Percentiles rank a stretch among this genome's conserved stretches.
These are phyloP conservation scores for Neocatenulostroma microsporum DNA, from an alignment of 2,329 filamentous ascomycete species.

Conservation along the genomic window DNA sequence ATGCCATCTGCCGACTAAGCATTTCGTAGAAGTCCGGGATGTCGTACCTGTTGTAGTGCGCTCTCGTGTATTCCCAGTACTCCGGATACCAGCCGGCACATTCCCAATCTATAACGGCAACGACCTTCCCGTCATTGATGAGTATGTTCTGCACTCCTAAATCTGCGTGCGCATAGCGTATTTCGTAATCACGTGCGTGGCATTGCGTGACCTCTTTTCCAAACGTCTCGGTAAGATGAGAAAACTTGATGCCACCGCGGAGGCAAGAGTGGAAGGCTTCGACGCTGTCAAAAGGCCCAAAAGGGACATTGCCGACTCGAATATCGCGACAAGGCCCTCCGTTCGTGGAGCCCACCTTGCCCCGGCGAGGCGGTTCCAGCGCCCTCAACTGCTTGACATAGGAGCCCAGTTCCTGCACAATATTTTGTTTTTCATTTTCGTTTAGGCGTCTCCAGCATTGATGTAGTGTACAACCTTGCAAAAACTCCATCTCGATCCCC, in stretches of 20 bases:
- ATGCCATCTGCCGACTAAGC: slow-evolving; percentile 4
- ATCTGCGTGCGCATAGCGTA: slow-evolving; percentile 43
- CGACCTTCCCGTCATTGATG: slow-evolving; percentile 22
- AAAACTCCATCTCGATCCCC: slow-evolving; percentile 7
- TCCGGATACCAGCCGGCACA: slow-evolving; percentile 15
- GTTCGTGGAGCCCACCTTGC: slow-evolving; percentile 4
- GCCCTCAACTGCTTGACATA: slow-evolving; percentile 8
- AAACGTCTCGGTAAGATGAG: neutral
- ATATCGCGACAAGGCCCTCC: slow-evolving; percentile 9
- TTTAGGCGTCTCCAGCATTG: slow-evolving; percentile 4
- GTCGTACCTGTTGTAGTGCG: slow-evolving; percentile 6
- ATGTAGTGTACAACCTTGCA: slow-evolving; percentile 1
- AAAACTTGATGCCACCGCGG: slow-evolving; percentile 2
- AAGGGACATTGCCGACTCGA: slow-evolving; percentile 5
- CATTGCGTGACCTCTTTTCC: neutral
- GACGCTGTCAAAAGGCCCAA: slow-evolving; percentile 9
- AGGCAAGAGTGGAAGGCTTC: slow-evolving; percentile 5
- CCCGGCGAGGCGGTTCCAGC: neutral
- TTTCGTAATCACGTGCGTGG: neutral
- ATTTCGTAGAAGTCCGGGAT: slow-evolving; percentile 11
- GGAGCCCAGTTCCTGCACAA: slow-evolving; percentile 2
- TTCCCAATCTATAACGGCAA: slow-evolving; percentile 16
- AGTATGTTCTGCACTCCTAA: slow-evolving; percentile 40
- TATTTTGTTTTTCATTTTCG: slow-evolving; percentile 1
- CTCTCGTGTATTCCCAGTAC: slow-evolving; percentile 14